Base-by-base conservation (phyloP, 2,329 filamentous ascomycete genomes). In the Herpotrichia juniperi region DNA sequence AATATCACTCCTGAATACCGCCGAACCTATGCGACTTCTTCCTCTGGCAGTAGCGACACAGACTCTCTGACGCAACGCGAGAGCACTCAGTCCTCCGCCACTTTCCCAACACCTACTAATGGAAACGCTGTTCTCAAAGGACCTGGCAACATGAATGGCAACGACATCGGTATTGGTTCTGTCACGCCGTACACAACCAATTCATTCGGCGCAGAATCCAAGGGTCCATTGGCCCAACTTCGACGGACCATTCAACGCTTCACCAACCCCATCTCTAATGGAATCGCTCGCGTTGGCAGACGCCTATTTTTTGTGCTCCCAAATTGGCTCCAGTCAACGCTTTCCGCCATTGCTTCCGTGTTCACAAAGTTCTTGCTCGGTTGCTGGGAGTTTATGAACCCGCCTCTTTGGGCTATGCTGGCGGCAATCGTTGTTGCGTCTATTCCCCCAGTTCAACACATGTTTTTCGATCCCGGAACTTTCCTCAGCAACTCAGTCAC, bases 331-430 rank as follows among this genome's bases (percentile, higher is more conserved):
- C 85, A 87, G 62, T 80, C 75, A 45, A 59, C 69, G 6, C 64
- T 87, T 3, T 73, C 77, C 9, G 76, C 71, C 21, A 57, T 77
- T 16, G 76, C 72, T 39, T 72, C 66, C 26, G 75, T 72, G 35
- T 47, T 77, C 25, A 63, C 62, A 73, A 83, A 72, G 56, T 87
- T 90, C 62, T 75, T 84, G 61, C 76, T 76, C 43, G 92, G 92
- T 46, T 71, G 93, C 11, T 94, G 90, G 89, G 89, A 90, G 42
- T 96, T 97, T 73, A 97, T 99, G 93, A 97, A 97, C 75, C 93
- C 94, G 35, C 94, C 94, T 1, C 86, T 99, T 22, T 97, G 93
- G 92, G 93, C 94, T 25, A 97, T 99, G 94, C 79, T 97, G 28
- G 79, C 87, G 32, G 91, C 94, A n/a, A 87, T 97, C 40, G 77